phyloP scores from a whole-genome alignment of 257 asterid species.

The Solanum rostratum region DNA sequence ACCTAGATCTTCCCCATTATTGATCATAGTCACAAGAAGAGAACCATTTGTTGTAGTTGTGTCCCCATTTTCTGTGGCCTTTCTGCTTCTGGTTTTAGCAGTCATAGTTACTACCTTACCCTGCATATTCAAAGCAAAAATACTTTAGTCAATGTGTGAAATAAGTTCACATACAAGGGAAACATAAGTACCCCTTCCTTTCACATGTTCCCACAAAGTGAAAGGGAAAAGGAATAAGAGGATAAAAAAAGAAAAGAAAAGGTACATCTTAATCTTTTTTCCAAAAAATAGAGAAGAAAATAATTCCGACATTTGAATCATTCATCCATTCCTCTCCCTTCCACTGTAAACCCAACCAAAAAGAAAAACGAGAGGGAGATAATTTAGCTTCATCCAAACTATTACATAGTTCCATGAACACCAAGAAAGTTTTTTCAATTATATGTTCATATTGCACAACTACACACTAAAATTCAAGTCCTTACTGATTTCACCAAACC shows the following conservation, averaged over 20 bases:
- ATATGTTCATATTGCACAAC: neutral
- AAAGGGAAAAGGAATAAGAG: neutral
- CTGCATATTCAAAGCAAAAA: neutral
- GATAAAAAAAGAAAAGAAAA: neutral
- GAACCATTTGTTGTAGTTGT: conserved; percentile 48
- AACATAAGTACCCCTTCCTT: neutral
- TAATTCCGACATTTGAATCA: neutral
- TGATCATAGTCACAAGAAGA: conserved; percentile 67
- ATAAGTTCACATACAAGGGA: neutral
- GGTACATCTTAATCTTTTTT: neutral
- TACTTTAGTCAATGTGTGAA: neutral
- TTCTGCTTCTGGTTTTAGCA: conserved; percentile 54
- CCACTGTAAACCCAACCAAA: neutral
- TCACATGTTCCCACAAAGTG: neutral
- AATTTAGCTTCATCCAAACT: neutral
- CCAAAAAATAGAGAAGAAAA: neutral
- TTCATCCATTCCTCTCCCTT: neutral
- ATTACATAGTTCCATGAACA: neutral
- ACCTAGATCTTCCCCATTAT: conserved; percentile 81
- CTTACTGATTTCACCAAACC: neutral
- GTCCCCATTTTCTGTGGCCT: conserved; percentile 56
- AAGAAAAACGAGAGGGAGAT: neutral
- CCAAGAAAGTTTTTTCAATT: neutral
- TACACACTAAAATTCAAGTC: neutral
- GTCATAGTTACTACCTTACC: conserved; percentile 28